Conservation (phyloP, 2,329 filamentous ascomycete genomes). For the Fusarium sp. region DNA sequence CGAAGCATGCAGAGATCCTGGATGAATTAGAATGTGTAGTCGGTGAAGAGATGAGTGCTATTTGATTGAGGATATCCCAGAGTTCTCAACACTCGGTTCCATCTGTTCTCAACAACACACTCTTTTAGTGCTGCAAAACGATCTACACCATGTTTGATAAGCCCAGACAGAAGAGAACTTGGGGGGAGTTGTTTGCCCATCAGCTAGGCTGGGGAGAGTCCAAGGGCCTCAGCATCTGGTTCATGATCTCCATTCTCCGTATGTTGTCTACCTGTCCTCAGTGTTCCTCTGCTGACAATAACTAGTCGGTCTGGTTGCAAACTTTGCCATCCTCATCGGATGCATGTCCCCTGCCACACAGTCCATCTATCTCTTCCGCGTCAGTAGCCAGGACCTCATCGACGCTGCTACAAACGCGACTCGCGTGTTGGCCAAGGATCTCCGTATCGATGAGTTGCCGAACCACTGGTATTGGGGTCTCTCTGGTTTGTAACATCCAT, state of each 20-base stretch:
- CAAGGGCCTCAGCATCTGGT: slow-evolving; percentile 23
- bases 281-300: background rate
- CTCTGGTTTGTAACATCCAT: slow-evolving; percentile 5
- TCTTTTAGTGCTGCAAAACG: background rate
- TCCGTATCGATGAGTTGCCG: slow-evolving; percentile 20
- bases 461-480: slow-evolving; percentile 33
- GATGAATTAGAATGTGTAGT: background rate
- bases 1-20: background rate
- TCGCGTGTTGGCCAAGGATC: background rate
- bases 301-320: slow-evolving; percentile 22
- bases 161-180: background rate
- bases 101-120: background rate
- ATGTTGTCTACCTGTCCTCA: background rate
- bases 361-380: slow-evolving; percentile 29
- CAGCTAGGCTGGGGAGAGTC: slow-evolving; percentile 24
- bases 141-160: background rate
- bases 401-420: slow-evolving; percentile 21
- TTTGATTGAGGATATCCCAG: background rate
- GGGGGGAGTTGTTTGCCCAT: slow-evolving; percentile 12
- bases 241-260: slow-evolving; percentile 27
- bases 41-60: background rate
- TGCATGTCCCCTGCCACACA: slow-evolving; percentile 19
- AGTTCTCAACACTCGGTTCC: too few species aligned
- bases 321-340: slow-evolving; percentile 22
- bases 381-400: slow-evolving; percentile 21